phyloP scores from a whole-genome alignment of 2,329 filamentous ascomycete genomes.

The Leptodontidium sp. region DNA sequence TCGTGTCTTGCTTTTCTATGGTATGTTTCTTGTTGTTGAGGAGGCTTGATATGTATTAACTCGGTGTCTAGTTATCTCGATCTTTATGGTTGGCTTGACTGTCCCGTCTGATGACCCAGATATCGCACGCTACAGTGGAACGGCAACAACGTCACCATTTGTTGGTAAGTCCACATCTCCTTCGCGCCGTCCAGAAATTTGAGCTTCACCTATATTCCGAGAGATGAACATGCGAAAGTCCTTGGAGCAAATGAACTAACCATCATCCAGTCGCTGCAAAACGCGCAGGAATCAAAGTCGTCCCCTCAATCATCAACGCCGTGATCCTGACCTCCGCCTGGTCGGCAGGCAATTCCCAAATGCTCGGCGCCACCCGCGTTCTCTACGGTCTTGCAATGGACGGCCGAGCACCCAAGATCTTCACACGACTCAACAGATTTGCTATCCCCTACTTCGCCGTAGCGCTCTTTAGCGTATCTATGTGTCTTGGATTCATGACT shows the following conservation, averaged over 20 bases:
- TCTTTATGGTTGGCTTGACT: slow-evolving; percentile 61
- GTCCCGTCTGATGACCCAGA: slow-evolving; percentile 61
- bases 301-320: slow-evolving; percentile 79
- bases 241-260: background rate
- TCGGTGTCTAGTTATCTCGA: slow-evolving; percentile 44
- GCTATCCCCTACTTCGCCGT: slow-evolving; percentile 62
- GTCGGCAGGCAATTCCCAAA: slow-evolving; percentile 73
- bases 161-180: slow-evolving; percentile 55
- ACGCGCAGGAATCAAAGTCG: slow-evolving; percentile 70
- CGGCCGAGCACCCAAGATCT: slow-evolving; percentile 61
- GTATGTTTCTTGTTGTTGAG: slow-evolving; percentile 4
- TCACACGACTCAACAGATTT: slow-evolving; percentile 63
- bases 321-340: slow-evolving; percentile 77
- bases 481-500: slow-evolving; percentile 72
- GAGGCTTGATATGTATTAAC: slow-evolving; percentile 10
- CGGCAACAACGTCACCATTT: slow-evolving; percentile 65
- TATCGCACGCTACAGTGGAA: slow-evolving; percentile 50
- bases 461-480: slow-evolving; percentile 48
- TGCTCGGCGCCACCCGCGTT: slow-evolving; percentile 66
- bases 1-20: slow-evolving; percentile 62
- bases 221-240: background rate
- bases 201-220: too few relatives aligned
- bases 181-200: background rate
- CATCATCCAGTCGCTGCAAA: slow-evolving; percentile 63
- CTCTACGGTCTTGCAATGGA: slow-evolving; percentile 66